phyloP scores from a whole-genome alignment of 106 monocot species.

The Iris macrosiphon region DNA sequence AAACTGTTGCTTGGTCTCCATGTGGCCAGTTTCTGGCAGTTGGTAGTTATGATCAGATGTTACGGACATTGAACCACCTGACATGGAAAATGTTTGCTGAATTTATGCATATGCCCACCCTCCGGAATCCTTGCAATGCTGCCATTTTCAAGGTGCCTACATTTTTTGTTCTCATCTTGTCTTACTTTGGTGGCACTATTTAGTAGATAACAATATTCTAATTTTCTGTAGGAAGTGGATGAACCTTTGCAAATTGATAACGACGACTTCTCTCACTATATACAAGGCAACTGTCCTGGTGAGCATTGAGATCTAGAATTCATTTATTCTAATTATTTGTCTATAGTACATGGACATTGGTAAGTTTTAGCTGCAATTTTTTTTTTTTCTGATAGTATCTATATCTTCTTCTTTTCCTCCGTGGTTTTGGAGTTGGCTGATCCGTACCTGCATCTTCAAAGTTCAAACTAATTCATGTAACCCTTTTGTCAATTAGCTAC shows the following conservation, averaged over 20 bases:
- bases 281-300: constrained; percentile 55
- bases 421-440: too few relatives aligned
- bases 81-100: constrained; percentile 95
- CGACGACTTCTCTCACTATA: constrained; percentile 36
- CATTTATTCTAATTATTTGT: too few relatives aligned
- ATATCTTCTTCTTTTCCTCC: too few relatives aligned
- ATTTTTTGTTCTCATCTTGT: not conserved
- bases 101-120: constrained; percentile 50
- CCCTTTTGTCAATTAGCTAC: too few relatives aligned
- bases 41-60: constrained; percentile 91
- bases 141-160: constrained; percentile 68
- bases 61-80: constrained; percentile 75
- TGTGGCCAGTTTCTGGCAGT: constrained; percentile 96
- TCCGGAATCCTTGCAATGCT: constrained; percentile 69
- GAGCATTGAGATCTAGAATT: constrained; percentile 5
- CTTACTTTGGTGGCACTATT: not conserved
- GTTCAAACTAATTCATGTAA: too few relatives aligned
- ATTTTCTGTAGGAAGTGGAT: constrained; percentile 73
- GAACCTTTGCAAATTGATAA: constrained; percentile 73
- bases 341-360: too few relatives aligned
- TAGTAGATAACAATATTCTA: not conserved
- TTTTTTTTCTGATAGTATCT: too few relatives aligned
- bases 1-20: constrained; percentile 91
- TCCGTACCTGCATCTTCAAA: too few relatives aligned
- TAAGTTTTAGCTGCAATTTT: too few relatives aligned